phyloP scores from a whole-genome alignment of 2,329 filamentous ascomycete genomes.

The Laburnicola sp. region DNA sequence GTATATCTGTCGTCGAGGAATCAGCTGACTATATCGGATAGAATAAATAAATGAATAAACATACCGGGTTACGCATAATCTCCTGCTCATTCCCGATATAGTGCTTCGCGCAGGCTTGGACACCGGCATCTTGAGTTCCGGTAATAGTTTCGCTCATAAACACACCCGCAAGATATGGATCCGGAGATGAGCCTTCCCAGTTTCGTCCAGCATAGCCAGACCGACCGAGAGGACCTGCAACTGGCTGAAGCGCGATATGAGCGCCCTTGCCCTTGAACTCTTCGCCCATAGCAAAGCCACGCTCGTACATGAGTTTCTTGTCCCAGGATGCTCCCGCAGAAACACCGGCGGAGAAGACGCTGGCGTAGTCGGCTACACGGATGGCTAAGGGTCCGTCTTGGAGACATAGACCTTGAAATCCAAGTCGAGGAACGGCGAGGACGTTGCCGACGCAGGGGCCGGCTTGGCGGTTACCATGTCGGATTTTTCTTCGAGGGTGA shows the following conservation, averaged over 20 bases:
- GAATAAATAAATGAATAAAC: too few species aligned
- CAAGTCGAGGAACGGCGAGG: conserved; percentile 41
- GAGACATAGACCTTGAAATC: conserved; percentile 47
- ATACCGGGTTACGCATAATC: conserved; percentile 39
- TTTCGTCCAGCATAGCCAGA: conserved; percentile 46
- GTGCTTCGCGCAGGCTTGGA: conserved; percentile 54
- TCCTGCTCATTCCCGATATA: conserved; percentile 66
- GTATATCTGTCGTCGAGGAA: conserved; percentile 49
- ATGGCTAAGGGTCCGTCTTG: conserved; percentile 46
- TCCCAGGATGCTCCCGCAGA: conserved; percentile 49
- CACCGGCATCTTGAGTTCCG: conserved; percentile 47
- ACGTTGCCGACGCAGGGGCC: conserved; percentile 44
- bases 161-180: conserved; percentile 50
- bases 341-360: conserved; percentile 44
- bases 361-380: conserved; percentile 33
- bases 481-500: conserved; percentile 39
- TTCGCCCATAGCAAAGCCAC: conserved; percentile 38
- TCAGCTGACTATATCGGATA: conserved; percentile 29
- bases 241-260: conserved; percentile 55
- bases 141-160: conserved; percentile 43
- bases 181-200: conserved; percentile 50
- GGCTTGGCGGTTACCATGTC: conserved; percentile 38
- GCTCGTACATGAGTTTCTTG: conserved; percentile 35
- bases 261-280: conserved; percentile 41
- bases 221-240: conserved; percentile 49